These are phyloP conservation scores for Pseudohalonectria lignicola DNA, from an alignment of 2,329 filamentous ascomycete genomes.

Conservation along the genomic window DNA sequence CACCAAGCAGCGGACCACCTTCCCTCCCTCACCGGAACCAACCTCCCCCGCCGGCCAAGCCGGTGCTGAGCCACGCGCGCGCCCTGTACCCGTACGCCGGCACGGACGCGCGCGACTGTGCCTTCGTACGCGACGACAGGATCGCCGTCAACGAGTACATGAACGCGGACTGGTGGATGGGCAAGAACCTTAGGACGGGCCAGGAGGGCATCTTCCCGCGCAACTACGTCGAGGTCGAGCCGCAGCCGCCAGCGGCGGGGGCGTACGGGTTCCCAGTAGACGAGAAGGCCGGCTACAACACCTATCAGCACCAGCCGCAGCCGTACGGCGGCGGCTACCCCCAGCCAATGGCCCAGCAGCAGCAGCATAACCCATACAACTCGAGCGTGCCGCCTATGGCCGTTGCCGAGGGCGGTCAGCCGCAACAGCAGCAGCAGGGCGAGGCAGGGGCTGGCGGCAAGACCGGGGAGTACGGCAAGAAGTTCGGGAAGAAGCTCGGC, in stretches of 20 bases:
- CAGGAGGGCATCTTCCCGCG: conserved; percentile 91
- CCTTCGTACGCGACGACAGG: conserved; percentile 69
- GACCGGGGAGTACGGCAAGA: conserved; percentile 70
- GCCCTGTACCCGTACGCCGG: conserved; percentile 79
- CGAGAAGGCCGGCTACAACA: conserved; percentile 33
- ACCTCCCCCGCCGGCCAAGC: conserved; percentile 31
- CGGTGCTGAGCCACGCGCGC: conserved; percentile 60
- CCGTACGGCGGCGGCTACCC: conserved; percentile 37
- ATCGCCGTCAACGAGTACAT: conserved; percentile 81
- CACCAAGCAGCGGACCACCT: conserved; percentile 38
- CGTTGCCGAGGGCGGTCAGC: conserved; percentile 47
- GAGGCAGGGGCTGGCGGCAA: conserved; percentile 44
- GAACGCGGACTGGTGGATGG: conserved; percentile 97
- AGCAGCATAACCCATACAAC: conserved; percentile 47
- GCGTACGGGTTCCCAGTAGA: conserved; percentile 11
- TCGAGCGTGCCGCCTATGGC: conserved; percentile 62
- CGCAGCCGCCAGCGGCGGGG: conserved; percentile 16
- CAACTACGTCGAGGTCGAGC: conserved; percentile 69
- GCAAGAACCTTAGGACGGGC: conserved; percentile 71
- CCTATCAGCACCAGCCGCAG: conserved; percentile 40
- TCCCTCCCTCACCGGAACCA: conserved; percentile 36
- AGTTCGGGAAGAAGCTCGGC: conserved; percentile 91
- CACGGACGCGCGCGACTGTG: conserved; percentile 70
- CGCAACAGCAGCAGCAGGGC: conserved; percentile 27
- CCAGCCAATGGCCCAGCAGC: conserved; percentile 28